Conservation (phyloP, 495 filamentous ascomycete genomes). For the Daldinia childiae region DNA sequence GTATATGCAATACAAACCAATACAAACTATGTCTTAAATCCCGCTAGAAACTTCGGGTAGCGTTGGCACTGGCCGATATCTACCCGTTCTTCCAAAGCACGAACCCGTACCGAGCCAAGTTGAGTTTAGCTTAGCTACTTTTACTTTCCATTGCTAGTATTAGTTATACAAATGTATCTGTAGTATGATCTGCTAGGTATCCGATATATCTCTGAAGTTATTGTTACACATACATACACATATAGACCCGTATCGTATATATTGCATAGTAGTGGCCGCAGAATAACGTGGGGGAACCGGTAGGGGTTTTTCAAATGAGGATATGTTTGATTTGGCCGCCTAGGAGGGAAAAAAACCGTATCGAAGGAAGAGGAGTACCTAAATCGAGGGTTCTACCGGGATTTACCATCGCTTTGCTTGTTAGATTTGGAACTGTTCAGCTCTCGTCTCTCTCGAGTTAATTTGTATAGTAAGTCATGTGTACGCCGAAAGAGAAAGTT, state of each 20-base stretch:
- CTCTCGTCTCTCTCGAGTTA: not conserved
- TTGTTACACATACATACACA: slow-evolving; percentile 1
- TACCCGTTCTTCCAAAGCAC: slow-evolving; percentile 20
- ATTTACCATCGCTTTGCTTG: not conserved
- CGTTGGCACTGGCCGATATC: slow-evolving; percentile 13
- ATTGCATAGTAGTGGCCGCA: not conserved
- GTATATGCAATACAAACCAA: not conserved
- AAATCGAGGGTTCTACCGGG: not conserved
- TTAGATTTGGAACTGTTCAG: not conserved
- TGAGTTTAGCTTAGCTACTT: not conserved
- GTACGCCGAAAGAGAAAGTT: slow-evolving; percentile 1
- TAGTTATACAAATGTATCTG: not conserved
- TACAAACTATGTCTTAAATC: not conserved
- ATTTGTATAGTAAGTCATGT: not conserved
- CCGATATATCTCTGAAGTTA: not conserved
- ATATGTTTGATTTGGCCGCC: not conserved
- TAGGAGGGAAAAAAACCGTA: not conserved
- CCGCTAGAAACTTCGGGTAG: not conserved
- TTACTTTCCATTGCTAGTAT: not conserved
- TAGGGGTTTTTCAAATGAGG: not conserved
- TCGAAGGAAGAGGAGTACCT: slow-evolving; percentile 13
- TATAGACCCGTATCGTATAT: not conserved
- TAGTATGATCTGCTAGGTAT: not conserved
- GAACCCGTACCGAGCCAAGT: slow-evolving; percentile 14
- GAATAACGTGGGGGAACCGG: not conserved